These are phyloP conservation scores for Fomitiporia mediterranea DNA, from an alignment of 1,284 basidiomycete species.

Conservation along the genomic window DNA sequence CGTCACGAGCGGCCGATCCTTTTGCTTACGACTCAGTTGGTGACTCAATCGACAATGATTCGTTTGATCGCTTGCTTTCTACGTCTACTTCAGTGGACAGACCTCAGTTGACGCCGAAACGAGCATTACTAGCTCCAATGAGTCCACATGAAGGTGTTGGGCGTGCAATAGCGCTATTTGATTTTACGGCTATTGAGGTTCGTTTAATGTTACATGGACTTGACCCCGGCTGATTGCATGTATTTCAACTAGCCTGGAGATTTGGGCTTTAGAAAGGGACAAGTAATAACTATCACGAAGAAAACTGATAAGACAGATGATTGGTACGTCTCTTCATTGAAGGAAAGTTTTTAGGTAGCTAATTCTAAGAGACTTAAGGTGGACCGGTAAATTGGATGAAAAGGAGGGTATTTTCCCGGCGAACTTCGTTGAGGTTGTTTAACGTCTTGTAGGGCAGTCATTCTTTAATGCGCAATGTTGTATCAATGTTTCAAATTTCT, in stretches of 20 bases:
- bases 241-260: conserved; percentile 61
- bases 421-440: conserved; percentile 49
- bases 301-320: conserved; percentile 75
- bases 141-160: conserved; percentile 55
- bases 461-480: background rate
- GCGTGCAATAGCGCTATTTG: conserved; percentile 75
- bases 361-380: conserved; percentile 42
- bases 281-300: conserved; percentile 72
- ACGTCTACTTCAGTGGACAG: conserved; percentile 22
- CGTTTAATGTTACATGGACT: conserved; percentile 20
- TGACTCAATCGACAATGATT: conserved; percentile 23
- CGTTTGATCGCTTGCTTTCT: conserved; percentile 20
- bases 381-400: conserved; percentile 50
- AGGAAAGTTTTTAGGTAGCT: background rate
- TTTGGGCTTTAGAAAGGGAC: conserved; percentile 79
- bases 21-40: background rate
- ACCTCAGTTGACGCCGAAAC: conserved; percentile 42
- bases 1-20: background rate
- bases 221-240: background rate
- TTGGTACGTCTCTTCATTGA: conserved; percentile 52
- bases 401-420: conserved; percentile 50
- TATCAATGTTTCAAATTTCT: background rate
- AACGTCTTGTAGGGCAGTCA: conserved; percentile 6
- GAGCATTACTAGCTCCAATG: conserved; percentile 45
- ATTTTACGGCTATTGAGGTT: conserved; percentile 72